Percentiles rank a stretch among this genome's conserved stretches.
phyloP scores from a whole-genome alignment of 2,329 filamentous ascomycete genomes.

The Neoascochyta sp. region DNA sequence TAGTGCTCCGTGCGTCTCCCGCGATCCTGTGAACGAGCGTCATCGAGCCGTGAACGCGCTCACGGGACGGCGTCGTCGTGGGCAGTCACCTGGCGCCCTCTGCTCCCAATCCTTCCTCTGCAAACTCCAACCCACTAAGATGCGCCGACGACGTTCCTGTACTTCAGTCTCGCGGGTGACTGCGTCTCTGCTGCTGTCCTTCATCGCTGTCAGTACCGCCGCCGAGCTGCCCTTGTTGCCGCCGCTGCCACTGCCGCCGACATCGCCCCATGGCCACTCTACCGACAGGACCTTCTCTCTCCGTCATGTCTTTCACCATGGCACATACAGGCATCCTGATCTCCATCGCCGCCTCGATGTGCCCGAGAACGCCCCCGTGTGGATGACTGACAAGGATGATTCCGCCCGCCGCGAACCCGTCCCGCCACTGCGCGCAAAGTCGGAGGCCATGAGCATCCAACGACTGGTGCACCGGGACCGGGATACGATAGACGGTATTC shows the following conservation, averaged over 20 bases:
- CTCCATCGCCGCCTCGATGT: slow-evolving; percentile 78
- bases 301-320: slow-evolving; percentile 90
- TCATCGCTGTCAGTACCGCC: slow-evolving; percentile 57
- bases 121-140: too few relatives aligned
- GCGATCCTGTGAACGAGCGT: too few relatives aligned
- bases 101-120: too few relatives aligned
- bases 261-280: slow-evolving; percentile 18
- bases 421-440: slow-evolving; percentile 53
- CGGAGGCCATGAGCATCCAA: slow-evolving; percentile 67
- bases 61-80: too few relatives aligned
- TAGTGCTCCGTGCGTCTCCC: too few relatives aligned
- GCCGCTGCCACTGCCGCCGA: slow-evolving; percentile 16
- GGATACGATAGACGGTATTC: slow-evolving; percentile 71
- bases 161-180: slow-evolving; percentile 62
- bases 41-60: too few relatives aligned
- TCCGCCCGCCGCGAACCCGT: slow-evolving; percentile 38
- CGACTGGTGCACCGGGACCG: slow-evolving; percentile 75
- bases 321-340: slow-evolving; percentile 70
- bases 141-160: slow-evolving; percentile 32
- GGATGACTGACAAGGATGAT: slow-evolving; percentile 58
- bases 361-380: slow-evolving; percentile 57
- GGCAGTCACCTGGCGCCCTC: too few relatives aligned
- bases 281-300: slow-evolving; percentile 47
- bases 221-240: slow-evolving; percentile 29
- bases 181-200: slow-evolving; percentile 60